Base-by-base conservation (phyloP, 148 eudicot species). In the Talinum fruticosum region DNA sequence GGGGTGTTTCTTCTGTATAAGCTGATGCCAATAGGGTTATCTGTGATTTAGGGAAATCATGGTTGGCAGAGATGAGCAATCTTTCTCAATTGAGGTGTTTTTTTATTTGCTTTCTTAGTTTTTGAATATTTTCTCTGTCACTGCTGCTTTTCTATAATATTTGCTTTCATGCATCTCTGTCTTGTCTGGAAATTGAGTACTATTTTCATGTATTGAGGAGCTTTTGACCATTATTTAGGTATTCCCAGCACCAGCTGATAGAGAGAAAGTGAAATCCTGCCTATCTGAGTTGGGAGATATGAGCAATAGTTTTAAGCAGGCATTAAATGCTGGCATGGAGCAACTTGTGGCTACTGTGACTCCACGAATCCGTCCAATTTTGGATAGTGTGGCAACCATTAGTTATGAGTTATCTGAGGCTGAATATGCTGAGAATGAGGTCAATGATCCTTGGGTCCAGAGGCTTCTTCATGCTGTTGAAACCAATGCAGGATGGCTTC, bases 381-480 rank as follows among this genome's bases (percentile, higher is more conserved):
- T 92, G 72, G 98, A 95, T 84, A 88, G 38, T 76, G 97, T 92
- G 26, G 97, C 94, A 57, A 88, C 90, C 69, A 92, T 95, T 75
- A 89, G 96, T 79, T 95, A 92, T 10, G 97, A 95, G 86, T 86
- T 95, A 4, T 95, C 98, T 32, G 98, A 95, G 80, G 86, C 91
- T 21, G 97, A 91, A 75, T 95, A 95, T 67, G 98, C 96, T 21
- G 98, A 95, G n/a, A 92, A 95, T 65, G 98, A 92, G 83, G 89
- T 94, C 13, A 92, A 92, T 51, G 98, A 95, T 70, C 96, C 98
- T 34, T 95, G 98, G 98, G 96, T 95, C 62, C 97, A 89, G 76
- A 82, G 90, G 81, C 97, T 95, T 75, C 96, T 92, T 74, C 97
- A 95, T 78, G 89, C 94, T 47, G 96, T 91, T 33, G 98, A 92